These are phyloP conservation scores for Funneliformis mosseae DNA, from an alignment of 192 early-diverging fungal genomes.

Conservation along the genomic window DNA sequence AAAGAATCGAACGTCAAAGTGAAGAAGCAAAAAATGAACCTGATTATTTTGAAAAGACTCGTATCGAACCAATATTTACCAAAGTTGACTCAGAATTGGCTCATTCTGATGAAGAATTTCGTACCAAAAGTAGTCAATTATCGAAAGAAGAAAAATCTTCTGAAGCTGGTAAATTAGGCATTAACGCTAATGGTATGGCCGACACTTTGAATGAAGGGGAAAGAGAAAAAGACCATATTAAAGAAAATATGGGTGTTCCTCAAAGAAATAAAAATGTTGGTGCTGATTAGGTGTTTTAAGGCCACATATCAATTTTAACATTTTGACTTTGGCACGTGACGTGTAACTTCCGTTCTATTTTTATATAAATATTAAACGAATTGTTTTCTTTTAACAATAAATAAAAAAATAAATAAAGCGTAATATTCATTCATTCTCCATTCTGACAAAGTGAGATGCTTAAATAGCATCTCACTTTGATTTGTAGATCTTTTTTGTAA, in stretches of 20 bases:
- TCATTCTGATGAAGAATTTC: not conserved
- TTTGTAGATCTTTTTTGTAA: no score
- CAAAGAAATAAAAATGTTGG: not conserved
- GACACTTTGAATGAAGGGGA: slow-evolving; percentile 1
- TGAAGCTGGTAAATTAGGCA: not conserved
- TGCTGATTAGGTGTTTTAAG: not conserved
- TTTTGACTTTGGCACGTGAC: no score
- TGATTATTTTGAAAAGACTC: not conserved
- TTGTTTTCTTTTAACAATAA: no score
- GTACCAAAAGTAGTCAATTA: not conserved
- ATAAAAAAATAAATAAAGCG: no score
- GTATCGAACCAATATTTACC: not conserved
- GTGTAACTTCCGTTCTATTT: no score
- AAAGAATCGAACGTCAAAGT: no score
- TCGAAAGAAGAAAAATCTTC: not conserved
- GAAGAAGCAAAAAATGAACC: not conserved
- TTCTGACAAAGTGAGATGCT: no score
- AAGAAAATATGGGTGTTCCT: not conserved
- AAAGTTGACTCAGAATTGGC: not conserved
- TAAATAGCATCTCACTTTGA: no score
- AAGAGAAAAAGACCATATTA: not conserved
- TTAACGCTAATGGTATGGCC: not conserved
- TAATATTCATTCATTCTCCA: no score
- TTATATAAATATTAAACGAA: no score
- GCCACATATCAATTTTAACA: no score